Conservation (phyloP, 2,329 filamentous ascomycete species). For the Alternaria sp. region DNA sequence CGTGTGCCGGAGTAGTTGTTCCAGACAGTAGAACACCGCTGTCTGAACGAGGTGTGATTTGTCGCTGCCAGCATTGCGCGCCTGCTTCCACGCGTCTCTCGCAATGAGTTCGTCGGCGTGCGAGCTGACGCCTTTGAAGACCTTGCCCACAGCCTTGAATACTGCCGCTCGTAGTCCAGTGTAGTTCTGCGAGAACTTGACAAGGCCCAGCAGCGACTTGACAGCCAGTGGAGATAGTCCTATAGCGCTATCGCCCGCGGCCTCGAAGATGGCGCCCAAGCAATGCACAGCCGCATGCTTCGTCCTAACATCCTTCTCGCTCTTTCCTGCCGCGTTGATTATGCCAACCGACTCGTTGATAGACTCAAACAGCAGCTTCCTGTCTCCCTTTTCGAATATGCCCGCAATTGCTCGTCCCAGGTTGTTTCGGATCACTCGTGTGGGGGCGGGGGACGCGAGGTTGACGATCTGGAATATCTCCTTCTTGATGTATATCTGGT, state of each 20-base stretch:
- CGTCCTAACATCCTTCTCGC: constrained; percentile 76
- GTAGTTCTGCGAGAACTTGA: constrained; percentile 81
- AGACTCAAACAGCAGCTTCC: constrained; percentile 91
- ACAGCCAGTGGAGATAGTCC: constrained; percentile 78
- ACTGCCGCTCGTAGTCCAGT: constrained; percentile 81
- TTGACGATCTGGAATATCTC: constrained; percentile 94
- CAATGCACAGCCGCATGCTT: constrained; percentile 90
- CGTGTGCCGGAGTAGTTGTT: constrained; percentile 73
- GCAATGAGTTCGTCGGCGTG: constrained; percentile 84
- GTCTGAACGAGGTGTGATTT: constrained; percentile 83
- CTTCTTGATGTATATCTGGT: constrained; percentile 91
- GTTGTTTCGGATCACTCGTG: constrained; percentile 88
- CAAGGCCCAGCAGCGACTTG: constrained; percentile 73
- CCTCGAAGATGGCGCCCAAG: constrained; percentile 85
- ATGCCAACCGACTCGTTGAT: constrained; percentile 85
- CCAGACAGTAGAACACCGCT: constrained; percentile 79
- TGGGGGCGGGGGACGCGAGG: constrained; percentile 79
- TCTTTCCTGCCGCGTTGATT: constrained; percentile 72
- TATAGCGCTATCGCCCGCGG: constrained; percentile 93
- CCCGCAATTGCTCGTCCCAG: constrained; percentile 82
- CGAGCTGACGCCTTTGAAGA: constrained; percentile 74
- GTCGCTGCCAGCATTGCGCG: constrained; percentile 77
- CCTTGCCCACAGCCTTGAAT: constrained; percentile 76
- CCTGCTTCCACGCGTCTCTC: constrained; percentile 94
- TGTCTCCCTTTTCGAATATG: constrained; percentile 83